Evolutionary conservation across 2,329 filamentous ascomycete genomes (phyloP), one percentile per base, ranked within the genome.

Genomic region (Emmonsiellopsis sp.): DNA sequence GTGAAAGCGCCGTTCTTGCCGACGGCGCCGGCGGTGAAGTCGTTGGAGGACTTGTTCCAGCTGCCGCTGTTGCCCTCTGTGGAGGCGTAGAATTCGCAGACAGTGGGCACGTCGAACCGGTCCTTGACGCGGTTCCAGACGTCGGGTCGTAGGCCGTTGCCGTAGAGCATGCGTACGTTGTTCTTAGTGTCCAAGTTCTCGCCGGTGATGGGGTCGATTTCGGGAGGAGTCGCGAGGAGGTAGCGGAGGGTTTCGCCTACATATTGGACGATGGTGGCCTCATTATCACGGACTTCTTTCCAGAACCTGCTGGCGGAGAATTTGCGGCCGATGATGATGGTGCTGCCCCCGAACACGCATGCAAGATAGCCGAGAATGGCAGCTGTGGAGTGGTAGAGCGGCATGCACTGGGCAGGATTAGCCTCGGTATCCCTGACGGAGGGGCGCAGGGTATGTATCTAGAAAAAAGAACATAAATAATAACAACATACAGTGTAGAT

Each of bases 181-280:
- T 95, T 86, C 58, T 83, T 79, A 60, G 77, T 80, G 68, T 95
- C 90, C 37, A 89, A 74, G 56, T 80, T 77, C 63, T 85, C 80
- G 17, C 84, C 84, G 0, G 84, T 88, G 6, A 65, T 66, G 0
- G 83, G 76, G 59, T 89, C 83, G 31, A 75, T 67, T 53, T 85
- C 77, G 2, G 85, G 72, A 3, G 77, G 80, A 0, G 83, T 81
- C 0, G 86, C 78, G 9, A 94, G 77, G 3, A 94, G 78, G 66
- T 95, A 95, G 5, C 89, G 84, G 58, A 88, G 85, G 0, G 88
- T 92, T 68, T 95, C 89, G 51, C 89, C 89, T 11, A 95, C 89
- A 65, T 95, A 95, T 65, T 94, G 88, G 56, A 94, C 85, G 3
- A 84, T 77, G 1, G 87, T 93, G 17, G 88, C 85, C 7, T 84